A percentile compares a stretch with the other conserved stretches of the same genome.
Evolutionary conservation across 2,329 filamentous ascomycete species (phyloP).

Genomic region (Colletotrichum tabaci): DNA sequence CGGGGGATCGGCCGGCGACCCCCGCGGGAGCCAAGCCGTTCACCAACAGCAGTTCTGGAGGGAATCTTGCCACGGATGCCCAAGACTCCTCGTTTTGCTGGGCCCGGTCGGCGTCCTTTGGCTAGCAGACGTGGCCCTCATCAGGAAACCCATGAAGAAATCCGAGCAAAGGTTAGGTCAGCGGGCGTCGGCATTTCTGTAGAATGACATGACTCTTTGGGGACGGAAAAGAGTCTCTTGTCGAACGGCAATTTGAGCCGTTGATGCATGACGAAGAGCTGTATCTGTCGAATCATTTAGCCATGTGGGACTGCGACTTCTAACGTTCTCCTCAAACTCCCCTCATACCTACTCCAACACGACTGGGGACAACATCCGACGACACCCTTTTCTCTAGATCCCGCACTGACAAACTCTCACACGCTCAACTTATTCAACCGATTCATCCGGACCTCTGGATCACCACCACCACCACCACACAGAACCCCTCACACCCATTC

Average conservation of each 20-base stretch:
- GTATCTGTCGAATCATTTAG: background rate
- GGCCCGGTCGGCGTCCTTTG: background rate
- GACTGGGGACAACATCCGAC: background rate
- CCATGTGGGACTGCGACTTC: conserved; percentile 18
- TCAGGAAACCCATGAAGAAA: background rate
- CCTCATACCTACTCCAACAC: background rate
- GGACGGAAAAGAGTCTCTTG: background rate
- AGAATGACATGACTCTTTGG: background rate
- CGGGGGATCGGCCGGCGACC: conserved; percentile 20
- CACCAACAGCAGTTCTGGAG: conserved; percentile 14
- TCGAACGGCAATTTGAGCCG: background rate
- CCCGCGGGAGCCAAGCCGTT: conserved; percentile 25
- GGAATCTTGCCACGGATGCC: background rate
- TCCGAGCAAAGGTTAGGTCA: background rate
- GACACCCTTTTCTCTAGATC: background rate
- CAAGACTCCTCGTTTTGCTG: background rate
- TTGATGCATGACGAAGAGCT: background rate
- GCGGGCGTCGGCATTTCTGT: background rate
- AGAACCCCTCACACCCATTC: background rate
- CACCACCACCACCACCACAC: background rate
- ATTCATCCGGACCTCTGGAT: background rate
- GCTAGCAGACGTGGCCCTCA: background rate
- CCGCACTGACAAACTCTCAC: background rate
- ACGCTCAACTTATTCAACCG: background rate
- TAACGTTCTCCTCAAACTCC: background rate